Evolutionary conservation across 331 rosid genomes (phyloP).

Genomic region (Quercus phellos): DNA sequence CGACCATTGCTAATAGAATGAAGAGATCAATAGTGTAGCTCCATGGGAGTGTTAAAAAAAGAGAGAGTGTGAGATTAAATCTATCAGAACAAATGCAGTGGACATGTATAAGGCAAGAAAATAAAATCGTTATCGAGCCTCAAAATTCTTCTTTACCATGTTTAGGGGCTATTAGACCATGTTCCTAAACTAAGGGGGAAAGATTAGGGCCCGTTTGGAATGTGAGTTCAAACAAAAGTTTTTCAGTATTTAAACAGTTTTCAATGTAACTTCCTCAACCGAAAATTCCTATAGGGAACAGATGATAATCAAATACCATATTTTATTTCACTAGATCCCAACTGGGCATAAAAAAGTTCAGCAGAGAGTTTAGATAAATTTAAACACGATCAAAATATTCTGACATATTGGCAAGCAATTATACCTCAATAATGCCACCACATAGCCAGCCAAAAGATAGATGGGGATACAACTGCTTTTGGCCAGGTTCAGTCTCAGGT

Average conservation of each 20-base stretch:
- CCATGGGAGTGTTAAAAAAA: neutral
- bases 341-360: neutral
- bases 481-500: slow-evolving; percentile 91
- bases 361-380: neutral
- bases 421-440: slow-evolving; percentile 97
- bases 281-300: neutral
- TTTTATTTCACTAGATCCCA: neutral
- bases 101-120: neutral
- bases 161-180: neutral
- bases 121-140: neutral
- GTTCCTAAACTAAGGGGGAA: neutral
- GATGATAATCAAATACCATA: neutral
- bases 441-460: slow-evolving; percentile 89
- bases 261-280: no score
- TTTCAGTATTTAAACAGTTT: neutral
- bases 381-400: neutral
- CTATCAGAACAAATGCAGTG: neutral
- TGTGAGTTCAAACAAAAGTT: no score
- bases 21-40: neutral
- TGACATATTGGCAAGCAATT: slow-evolving; percentile 4
- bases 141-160: neutral
- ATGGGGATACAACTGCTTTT: slow-evolving; percentile 82
- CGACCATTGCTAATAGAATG: neutral
- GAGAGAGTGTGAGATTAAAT: neutral
- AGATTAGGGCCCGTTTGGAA: neutral